phyloP scores from a whole-genome alignment of 2,329 filamentous ascomycete species.

The Colletotrichum theobromicola region DNA sequence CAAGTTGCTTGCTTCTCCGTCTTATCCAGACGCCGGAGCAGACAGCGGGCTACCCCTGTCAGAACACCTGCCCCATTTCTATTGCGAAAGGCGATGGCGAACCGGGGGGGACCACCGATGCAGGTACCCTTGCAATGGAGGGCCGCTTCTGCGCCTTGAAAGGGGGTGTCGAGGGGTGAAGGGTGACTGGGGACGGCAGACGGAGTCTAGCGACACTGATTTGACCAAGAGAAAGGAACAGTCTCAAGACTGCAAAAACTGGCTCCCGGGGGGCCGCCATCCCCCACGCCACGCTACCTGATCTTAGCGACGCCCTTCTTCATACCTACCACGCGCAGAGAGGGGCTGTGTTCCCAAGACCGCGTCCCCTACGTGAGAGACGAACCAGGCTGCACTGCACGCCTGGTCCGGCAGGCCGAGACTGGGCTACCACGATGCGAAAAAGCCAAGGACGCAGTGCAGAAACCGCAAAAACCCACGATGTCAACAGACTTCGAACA shows the following conservation, averaged over 20 bases:
- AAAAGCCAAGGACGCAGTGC: neutral
- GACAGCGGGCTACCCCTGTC: neutral
- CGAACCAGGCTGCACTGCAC: neutral
- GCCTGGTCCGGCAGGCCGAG: neutral
- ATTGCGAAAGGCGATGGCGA: conserved; percentile 5
- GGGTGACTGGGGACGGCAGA: neutral
- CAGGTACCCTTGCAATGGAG: conserved; percentile 2
- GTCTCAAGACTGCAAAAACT: neutral
- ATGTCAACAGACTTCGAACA: neutral
- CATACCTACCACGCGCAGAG: neutral
- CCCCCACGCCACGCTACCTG: neutral
- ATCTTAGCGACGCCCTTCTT: neutral
- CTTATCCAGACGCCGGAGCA: neutral
- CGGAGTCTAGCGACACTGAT: neutral
- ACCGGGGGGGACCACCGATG: neutral
- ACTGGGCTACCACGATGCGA: neutral
- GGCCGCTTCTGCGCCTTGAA: conserved; percentile 8
- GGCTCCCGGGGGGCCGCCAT: neutral
- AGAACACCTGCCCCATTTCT: neutral
- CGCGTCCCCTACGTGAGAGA: neutral
- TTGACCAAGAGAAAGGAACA: neutral
- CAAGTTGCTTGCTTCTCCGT: neutral
- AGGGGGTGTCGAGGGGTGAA: neutral
- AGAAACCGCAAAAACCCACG: neutral
- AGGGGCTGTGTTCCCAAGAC: neutral